Evolutionary conservation across 129 eudicot genomes (phyloP), one percentile per base, ranked within the genome.

Genomic region (Lactuca sativa): DNA sequence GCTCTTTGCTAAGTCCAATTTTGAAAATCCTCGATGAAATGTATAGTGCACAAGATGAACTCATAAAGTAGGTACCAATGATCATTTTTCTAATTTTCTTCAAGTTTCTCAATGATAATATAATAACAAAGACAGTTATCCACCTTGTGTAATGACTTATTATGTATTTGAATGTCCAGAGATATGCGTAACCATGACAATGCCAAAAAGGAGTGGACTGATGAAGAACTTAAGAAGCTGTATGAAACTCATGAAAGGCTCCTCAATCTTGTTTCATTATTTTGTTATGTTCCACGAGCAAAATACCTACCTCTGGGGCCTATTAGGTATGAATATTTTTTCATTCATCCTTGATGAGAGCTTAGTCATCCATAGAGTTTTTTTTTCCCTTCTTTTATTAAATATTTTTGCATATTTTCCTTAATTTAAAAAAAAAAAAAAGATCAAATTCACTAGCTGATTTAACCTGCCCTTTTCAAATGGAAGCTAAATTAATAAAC

Each of bases 261-360:
- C 72, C 77, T 90, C 30, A 81, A 90, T 90, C 89, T 90, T 75
- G 97, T 90, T 76, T 90, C 91, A 9, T 86, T 90, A 7, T 90
- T 90, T 63, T 90, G 97, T 66, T 90, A 75, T 74, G 91, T 90
- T 74, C 97, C 97, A 64, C 81, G 97, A 81, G 77, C 91, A 60
- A 90, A 90, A 66, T 90, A 87, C 85, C 89, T 90, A 57, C 97
- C 97, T 59, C 82, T 87, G 32, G 97, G 97, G 72, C 97, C 97
- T 34, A 87, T 87, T 38, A 90, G 97, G 97, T 90, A 83, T 11
- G 48, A 57, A 43, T 63, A 43, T 47, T 2, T 47, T 43, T 43
- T 43, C 13, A 25, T 25, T 1, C 30, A 25, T 54, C 62, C 56
- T 54, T 36, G 62, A 17, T 68, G 63, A 17, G 56, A 54, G 13